Base-by-base conservation (phyloP, 768 basidiomycete genomes). In the Serendipita indica region DNA sequence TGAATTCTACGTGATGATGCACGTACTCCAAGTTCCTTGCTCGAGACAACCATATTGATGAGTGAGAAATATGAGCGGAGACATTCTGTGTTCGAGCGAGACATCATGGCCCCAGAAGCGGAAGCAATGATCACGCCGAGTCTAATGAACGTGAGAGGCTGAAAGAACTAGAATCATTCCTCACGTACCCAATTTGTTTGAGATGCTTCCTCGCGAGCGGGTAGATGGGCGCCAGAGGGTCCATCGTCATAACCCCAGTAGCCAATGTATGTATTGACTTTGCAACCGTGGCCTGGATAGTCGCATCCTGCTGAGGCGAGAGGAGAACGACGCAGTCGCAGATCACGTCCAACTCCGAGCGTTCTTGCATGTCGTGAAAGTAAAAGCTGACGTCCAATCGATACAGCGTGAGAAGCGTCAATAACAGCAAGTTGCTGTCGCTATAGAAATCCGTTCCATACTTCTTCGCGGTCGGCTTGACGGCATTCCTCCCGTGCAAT, bases 341-440 rank as follows among this genome's bases (percentile, higher is more conserved):
- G 22, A 60, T 41, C 20, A 54, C 20, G 10, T 54, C 49, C 16
- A n/a, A 16, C 22, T 54, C 49, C 7, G 49, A 54, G 7, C 49
- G 49, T 1, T 71, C 64, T 0, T 69, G 69, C 32, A 78, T 66
- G 4, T 73, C 74, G 27, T 74, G 71, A 58, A 80, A 69, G 60
- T 78, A 79, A 70, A 84, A 86, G 25, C 70, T 62, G 0, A 77
- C 73, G 45, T 77, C 74, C 1, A 74, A 66, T 18, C 85, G 77
- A 82, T 82, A 89, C 30, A 89, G 71, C 0, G 84, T 75, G 6
- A 87, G 70, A n/a, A 87, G 75, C 3, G 78, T 79, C 2, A 89
- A 72, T 7, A 86, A 69, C 6, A 91, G 73, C 14, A 87, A 72
- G 62, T 90, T 88, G 37, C 79, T 73, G 27, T 67, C 66, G 16